phyloP scores from a whole-genome alignment of 257 asterid species.

The Solanum appendiculatum region DNA sequence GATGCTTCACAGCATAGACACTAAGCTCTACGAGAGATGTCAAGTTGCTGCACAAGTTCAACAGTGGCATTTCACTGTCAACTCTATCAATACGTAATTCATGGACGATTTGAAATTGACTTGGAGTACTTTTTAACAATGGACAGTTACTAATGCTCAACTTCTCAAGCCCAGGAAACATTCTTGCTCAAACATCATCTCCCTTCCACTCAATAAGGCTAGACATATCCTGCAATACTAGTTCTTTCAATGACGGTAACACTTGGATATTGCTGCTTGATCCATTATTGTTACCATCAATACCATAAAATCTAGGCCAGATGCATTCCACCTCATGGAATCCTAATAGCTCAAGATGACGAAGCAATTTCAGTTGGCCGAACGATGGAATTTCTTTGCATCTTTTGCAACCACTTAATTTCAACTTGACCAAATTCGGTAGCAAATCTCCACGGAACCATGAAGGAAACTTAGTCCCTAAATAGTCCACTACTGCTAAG shows the following conservation, averaged over 20 bases:
- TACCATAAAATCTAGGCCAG: not conserved
- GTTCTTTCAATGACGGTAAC: conserved; percentile 3
- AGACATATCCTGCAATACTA: not conserved
- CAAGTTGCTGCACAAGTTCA: not conserved
- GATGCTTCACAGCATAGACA: not conserved
- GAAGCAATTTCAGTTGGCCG: conserved; percentile 13
- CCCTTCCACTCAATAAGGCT: conserved; percentile 8
- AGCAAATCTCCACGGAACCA: conserved; percentile 1
- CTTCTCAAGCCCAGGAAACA: conserved; percentile 11
- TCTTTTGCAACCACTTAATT: not conserved
- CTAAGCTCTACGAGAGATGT: not conserved
- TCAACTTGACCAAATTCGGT: not conserved
- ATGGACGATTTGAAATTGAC: conserved; percentile 10
- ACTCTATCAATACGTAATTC: rapidly evolving
- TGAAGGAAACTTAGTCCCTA: not conserved
- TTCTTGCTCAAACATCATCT: not conserved
- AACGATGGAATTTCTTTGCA: conserved; percentile 15
- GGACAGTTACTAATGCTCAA: not conserved
- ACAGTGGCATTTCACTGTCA: not conserved
- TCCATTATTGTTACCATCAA: not conserved
- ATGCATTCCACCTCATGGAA: not conserved
- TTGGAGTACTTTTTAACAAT: conserved; percentile 10
- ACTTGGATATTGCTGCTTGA: not conserved
- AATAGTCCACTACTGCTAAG: not conserved
- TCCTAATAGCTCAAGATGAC: not conserved